Percentiles rank a stretch among this genome's conserved stretches.
phyloP scores from a whole-genome alignment of 306 rosid species.

The Cicer bijugum region DNA sequence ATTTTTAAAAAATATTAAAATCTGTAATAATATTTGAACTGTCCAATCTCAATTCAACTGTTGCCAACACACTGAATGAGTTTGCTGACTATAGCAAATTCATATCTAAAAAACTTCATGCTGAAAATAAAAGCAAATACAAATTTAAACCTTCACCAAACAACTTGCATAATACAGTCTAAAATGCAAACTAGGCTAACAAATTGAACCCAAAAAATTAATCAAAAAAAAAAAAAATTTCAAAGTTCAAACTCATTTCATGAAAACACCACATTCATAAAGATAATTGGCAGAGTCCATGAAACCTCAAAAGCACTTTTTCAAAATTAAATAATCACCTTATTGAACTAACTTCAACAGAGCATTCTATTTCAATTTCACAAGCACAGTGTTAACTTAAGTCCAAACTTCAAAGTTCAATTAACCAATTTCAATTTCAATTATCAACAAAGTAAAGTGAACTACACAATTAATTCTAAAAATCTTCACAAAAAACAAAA shows the following conservation, averaged over 20 bases:
- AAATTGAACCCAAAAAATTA: slow-evolving; percentile 30
- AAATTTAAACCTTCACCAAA: background rate
- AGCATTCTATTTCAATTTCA: slow-evolving; percentile 44
- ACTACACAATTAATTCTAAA: slow-evolving; percentile 7
- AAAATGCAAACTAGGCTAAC: slow-evolving; percentile 1
- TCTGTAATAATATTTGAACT: no score
- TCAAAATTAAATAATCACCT: slow-evolving; percentile 28
- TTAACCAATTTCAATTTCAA: slow-evolving; percentile 13
- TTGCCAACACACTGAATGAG: no score
- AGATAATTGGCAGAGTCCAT: slow-evolving; percentile 25
- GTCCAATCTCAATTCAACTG: no score
- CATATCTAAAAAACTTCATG: no score
- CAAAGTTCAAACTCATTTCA: slow-evolving; percentile 16
- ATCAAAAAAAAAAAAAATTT: background rate
- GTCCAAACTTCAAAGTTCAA: slow-evolving; percentile 29
- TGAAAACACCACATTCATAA: background rate
- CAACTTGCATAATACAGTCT: background rate
- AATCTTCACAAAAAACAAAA: slow-evolving; percentile 36
- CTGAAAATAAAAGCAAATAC: background rate
- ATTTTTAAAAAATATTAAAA: no score
- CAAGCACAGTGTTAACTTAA: slow-evolving; percentile 12
- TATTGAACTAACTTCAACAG: slow-evolving; percentile 18
- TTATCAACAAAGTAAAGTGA: slow-evolving; percentile 32
- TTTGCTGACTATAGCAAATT: no score
- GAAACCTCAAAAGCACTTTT: slow-evolving; percentile 17